These are phyloP conservation scores for Sporothrix inflata DNA, from an alignment of 2,329 filamentous ascomycete species.

Conservation along the genomic window DNA sequence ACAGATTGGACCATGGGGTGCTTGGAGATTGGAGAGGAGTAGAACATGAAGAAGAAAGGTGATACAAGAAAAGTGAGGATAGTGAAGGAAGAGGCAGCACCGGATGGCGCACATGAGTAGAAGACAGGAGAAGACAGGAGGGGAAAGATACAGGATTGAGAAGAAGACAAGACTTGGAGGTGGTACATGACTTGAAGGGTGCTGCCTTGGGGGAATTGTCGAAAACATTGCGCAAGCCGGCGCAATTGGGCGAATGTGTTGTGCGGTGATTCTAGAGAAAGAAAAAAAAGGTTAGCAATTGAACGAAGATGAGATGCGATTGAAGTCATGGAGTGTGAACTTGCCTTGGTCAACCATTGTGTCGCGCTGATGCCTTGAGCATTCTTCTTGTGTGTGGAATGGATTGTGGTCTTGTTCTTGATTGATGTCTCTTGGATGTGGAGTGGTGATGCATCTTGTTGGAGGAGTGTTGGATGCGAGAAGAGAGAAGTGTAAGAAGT, in stretches of 20 bases:
- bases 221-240: not conserved
- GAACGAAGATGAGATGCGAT: not conserved
- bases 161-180: not conserved
- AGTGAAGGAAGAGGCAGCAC: not conserved
- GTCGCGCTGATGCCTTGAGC: not conserved
- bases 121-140: not conserved
- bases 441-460: not conserved
- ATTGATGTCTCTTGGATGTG: not conserved
- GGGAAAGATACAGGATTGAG: not conserved
- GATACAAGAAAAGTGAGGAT: not conserved
- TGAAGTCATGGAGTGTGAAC: not conserved
- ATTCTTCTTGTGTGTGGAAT: not conserved
- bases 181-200: conserved; percentile 7
- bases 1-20: too few species aligned
- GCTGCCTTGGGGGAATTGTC: not conserved
- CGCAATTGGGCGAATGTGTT: not conserved
- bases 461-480: conserved; percentile 1
- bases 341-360: not conserved
- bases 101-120: not conserved
- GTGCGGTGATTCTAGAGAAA: not conserved
- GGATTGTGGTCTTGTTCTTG: not conserved
- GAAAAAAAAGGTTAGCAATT: not conserved
- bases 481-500: not conserved
- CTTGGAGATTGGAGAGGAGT: not conserved
- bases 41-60: not conserved